These are phyloP conservation scores for Syzygium syzygioides DNA, from an alignment of 441 rosid species.

Conservation along the genomic window DNA sequence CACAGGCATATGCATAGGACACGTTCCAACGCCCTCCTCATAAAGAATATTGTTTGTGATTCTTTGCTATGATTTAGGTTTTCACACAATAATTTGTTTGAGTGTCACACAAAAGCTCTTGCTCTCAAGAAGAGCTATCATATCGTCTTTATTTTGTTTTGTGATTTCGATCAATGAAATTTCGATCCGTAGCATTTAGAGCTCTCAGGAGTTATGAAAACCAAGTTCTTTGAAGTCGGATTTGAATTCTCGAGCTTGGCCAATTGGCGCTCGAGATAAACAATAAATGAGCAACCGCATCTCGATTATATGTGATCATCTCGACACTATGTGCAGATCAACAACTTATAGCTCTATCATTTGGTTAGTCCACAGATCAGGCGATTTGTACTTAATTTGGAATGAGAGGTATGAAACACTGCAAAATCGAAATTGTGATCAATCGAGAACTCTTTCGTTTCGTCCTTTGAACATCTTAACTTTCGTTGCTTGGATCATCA, in stretches of 20 bases:
- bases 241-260: neutral
- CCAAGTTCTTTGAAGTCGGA: neutral
- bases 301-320: neutral
- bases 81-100: neutral
- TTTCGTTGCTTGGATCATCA: neutral
- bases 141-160: neutral
- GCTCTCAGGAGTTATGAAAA: neutral
- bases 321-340: neutral
- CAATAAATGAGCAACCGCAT: neutral
- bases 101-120: neutral
- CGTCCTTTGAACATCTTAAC: neutral
- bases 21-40: neutral
- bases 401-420: neutral
- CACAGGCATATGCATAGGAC: neutral
- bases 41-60: neutral
- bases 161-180: neutral
- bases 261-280: neutral
- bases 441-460: no score
- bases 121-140: neutral
- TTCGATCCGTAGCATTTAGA: neutral
- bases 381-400: fast-evolving
- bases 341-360: neutral
- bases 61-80: neutral
- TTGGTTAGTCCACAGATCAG: neutral
- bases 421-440: neutral